Evolutionary conservation across 192 early-diverging fungal genomes (phyloP), one percentile per base, ranked within the genome.

Genomic region (Allomyces arbusculus): DNA sequence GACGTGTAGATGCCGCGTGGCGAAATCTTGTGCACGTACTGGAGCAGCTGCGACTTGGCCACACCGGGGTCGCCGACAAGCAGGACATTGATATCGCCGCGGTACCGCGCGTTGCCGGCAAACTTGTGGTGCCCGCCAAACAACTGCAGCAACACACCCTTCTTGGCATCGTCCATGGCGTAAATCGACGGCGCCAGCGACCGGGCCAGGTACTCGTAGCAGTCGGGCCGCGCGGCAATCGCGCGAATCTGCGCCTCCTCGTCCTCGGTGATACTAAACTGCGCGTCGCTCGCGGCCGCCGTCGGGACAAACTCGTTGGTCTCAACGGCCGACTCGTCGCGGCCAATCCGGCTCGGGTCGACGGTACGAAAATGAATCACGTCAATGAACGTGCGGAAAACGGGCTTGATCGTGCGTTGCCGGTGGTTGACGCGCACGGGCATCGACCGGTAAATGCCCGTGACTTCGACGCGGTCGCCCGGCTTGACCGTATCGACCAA

Each of bases 21-120:
- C 7, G 93, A 87, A 76, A 98, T 80, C 72, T 88, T 86, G 76
- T 95, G 91, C 23, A 95, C 89, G 61, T 93, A 94, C 64, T 82
- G 80, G 28, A 98, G 76, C 64, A 98, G 73, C 76, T 98, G 95
- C 33, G 91, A 94, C 78, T 98, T 98, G 67, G 79, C 80, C 61
- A 93, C 91, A 79, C 95, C 95, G 23, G 95, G 95, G 72, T 98
- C 95, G 70, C 95, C 95, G 3, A 98, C 91, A 65, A 98, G 76
- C 61, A 95, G 77, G 20, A 98, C 80, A 68, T 98, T 94, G 65
- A 95, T 90, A 62, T 98, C 95, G 23, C 92, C 93, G 68, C 94
- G 75, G 72, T 75, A 71, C 76, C 67, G 20, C 87, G 88, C 45
- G 80, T 80, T 65, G 78, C 83, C 11, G 72, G 73, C 66, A 85